phyloP scores from a whole-genome alignment of 768 basidiomycete genomes.

The Leccinum variicolor region DNA sequence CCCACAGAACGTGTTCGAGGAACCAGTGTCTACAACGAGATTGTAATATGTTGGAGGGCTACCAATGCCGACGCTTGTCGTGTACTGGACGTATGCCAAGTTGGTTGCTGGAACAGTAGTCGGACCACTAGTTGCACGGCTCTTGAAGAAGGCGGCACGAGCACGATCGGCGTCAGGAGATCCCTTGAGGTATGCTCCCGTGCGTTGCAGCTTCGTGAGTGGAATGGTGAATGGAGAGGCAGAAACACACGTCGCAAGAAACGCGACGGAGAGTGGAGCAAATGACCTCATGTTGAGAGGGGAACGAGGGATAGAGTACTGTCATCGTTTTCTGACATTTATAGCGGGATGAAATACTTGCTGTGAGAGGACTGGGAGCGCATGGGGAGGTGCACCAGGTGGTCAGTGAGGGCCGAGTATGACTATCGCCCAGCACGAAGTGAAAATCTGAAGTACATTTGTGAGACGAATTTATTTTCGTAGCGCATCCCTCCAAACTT shows the following conservation, averaged over 20 bases:
- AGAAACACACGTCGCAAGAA: constrained; percentile 7
- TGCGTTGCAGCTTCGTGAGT: constrained; percentile 11
- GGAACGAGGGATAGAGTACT: not conserved
- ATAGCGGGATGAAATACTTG: not conserved
- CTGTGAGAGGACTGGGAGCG: not conserved
- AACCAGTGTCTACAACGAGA: constrained; percentile 31
- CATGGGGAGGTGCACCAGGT: not conserved
- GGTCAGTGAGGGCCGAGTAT: not conserved
- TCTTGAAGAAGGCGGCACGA: constrained; percentile 12
- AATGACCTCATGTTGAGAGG: constrained; percentile 13
- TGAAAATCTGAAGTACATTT: not conserved
- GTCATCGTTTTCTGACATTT: not conserved
- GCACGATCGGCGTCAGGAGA: constrained; percentile 17
- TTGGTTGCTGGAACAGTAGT: constrained; percentile 15
- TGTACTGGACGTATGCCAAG: constrained; percentile 16
- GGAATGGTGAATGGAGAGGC: constrained; percentile 7
- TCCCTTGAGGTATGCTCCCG: constrained; percentile 15
- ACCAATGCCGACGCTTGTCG: constrained; percentile 24
- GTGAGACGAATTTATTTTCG: not conserved
- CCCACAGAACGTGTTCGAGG: constrained; percentile 31
- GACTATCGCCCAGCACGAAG: not conserved
- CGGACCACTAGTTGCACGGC: not conserved
- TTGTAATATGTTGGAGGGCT: constrained; percentile 26
- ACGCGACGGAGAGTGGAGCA: not conserved
- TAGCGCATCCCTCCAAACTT: not conserved